Base-by-base conservation (phyloP, 176 grass and related monocot species). In the Rhipidocladum racemiflorum region DNA sequence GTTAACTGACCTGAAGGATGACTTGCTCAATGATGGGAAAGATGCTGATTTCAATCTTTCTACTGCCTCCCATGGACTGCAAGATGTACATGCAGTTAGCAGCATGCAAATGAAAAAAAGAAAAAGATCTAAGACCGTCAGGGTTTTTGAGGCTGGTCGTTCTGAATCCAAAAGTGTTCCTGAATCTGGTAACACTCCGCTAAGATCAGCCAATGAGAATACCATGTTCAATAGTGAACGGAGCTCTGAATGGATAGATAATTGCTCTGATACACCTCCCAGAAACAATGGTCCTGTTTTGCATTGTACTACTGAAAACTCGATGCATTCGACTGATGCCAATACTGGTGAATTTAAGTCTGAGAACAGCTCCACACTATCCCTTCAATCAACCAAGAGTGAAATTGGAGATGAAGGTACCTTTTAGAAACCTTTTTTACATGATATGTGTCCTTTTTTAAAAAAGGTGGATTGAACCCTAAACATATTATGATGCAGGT, bases 61-160 rank as follows among this genome's bases (percentile, higher is more conserved):
- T 28, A 63, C 48, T 45, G 71, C 20, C 28, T 70, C 80, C 50
- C 60, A 40, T 44, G 20, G 51, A 68, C 60, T 48, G 2, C 61
- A 62, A 68, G 79, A 79, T 83, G 40, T 53, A 61, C 67, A 79
- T 86, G 67, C 73, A 44, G 50, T 78, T 24, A 74, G 77, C 49
- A 66, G 53, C 30, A 23, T 86, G 49, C 78, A 72, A 5, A 59
- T 76, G 32, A 48, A 44, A 68, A 90, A 28, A 68, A 86, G 61
- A 54, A 86, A 89, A 86, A 84, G 80, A 70, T 81, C 87, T 38
- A 86, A 55, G 71, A 87, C 81, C 1, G 10, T 77, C 6, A 89
- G 68, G 42, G 57, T 90, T 60, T 79, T 73, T 66, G 88, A 90
- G 61, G 29, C 45, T 79, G 83, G 48, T 46, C 42, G 39, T 68